Evolutionary conservation across 352 stramenopile genomes (phyloP).

Genomic region (Phytophthora pini): DNA sequence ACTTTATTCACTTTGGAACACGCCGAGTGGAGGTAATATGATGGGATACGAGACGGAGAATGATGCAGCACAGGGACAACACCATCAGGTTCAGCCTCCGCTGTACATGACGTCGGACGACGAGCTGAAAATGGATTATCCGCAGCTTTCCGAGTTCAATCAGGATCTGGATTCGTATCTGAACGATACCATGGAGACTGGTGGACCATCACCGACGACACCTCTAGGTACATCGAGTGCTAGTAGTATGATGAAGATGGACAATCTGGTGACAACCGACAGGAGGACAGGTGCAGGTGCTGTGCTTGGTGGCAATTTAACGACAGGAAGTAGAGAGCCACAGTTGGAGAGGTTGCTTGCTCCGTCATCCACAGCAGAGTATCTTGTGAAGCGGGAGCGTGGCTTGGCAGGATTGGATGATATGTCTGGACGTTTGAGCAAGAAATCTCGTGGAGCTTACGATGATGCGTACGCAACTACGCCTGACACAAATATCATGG

Average conservation of each 20-base stretch:
- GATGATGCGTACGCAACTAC: conserved; percentile 17
- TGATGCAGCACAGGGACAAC: conserved; percentile 27
- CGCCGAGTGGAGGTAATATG: conserved; percentile 39
- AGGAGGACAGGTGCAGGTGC: conserved; percentile 10
- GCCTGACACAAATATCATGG: conserved; percentile 5
- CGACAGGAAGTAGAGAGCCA: conserved; percentile 31
- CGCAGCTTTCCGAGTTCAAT: conserved; percentile 70
- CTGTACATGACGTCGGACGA: conserved; percentile 59
- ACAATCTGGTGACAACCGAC: conserved; percentile 30
- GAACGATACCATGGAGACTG: conserved; percentile 62
- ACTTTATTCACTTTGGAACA: conserved; percentile 78
- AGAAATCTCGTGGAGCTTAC: conserved; percentile 26
- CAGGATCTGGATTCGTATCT: conserved; percentile 80
- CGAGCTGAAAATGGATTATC: conserved; percentile 80
- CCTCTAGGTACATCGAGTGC: conserved; percentile 36
- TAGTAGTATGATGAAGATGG: conserved; percentile 41
- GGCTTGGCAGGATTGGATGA: conserved; percentile 9
- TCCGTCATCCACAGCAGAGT: conserved; percentile 27
- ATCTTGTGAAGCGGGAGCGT: conserved; percentile 46
- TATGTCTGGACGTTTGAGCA: conserved; percentile 4
- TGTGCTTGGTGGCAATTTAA: not conserved
- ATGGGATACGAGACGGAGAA: conserved; percentile 64
- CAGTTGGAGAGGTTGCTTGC: conserved; percentile 53
- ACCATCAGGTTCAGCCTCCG: conserved; percentile 30
- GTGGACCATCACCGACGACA: conserved; percentile 52